Evolutionary conservation across 176 grass and related monocot genomes (phyloP).

Genomic region (Panicum miliaceum): DNA sequence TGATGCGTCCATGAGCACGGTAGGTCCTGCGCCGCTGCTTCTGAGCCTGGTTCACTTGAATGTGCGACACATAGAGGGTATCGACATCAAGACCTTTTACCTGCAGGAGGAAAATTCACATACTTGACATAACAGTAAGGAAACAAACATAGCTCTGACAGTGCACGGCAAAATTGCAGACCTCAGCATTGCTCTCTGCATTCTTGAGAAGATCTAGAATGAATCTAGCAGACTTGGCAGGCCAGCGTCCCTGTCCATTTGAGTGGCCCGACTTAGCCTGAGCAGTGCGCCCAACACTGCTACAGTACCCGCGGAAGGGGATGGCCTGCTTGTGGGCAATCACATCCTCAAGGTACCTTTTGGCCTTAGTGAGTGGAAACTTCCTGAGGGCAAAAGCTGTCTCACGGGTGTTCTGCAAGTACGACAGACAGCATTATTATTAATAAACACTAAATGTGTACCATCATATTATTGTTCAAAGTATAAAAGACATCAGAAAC

Average conservation of each 20-base stretch:
- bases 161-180: neutral
- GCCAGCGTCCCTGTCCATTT: conserved; percentile 89
- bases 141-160: neutral
- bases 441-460: neutral
- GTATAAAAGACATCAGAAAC: neutral
- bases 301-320: conserved; percentile 73
- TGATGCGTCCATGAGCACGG: conserved; percentile 72
- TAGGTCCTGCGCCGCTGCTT: conserved; percentile 72
- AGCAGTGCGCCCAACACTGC: conserved; percentile 81
- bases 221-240: conserved; percentile 78
- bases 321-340: conserved; percentile 94
- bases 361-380: conserved; percentile 67
- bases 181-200: conserved; percentile 87
- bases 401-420: conserved; percentile 79
- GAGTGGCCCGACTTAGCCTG: conserved; percentile 77
- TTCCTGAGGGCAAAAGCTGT: conserved; percentile 78
- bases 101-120: neutral
- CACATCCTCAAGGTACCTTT: conserved; percentile 89
- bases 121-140: neutral
- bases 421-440: neutral
- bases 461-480: neutral
- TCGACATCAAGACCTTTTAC: conserved; percentile 83
- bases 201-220: conserved; percentile 88
- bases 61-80: conserved; percentile 71
- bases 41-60: conserved; percentile 82